Evolutionary conservation across 2,329 filamentous ascomycete species (phyloP).

Genomic region (Thermoascus crustaceus): DNA sequence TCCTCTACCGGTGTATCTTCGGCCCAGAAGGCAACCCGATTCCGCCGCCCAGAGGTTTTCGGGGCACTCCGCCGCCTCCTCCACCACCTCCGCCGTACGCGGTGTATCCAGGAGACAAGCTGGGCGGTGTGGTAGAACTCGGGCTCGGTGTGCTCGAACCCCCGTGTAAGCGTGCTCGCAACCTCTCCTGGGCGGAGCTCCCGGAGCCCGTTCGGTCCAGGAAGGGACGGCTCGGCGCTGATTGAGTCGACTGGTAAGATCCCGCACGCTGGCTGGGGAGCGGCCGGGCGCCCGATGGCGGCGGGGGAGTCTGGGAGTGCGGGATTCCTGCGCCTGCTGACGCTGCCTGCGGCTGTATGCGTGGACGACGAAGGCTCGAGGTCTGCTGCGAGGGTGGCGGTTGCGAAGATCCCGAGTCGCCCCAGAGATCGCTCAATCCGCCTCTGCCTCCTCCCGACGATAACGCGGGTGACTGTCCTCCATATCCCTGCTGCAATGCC

Average conservation of each 20-base stretch:
- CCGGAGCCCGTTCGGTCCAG: conserved; percentile 29
- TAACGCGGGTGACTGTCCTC: conserved; percentile 20
- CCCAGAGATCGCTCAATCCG: conserved; percentile 54
- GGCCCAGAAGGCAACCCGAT: too few relatives aligned
- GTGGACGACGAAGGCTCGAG: conserved; percentile 31
- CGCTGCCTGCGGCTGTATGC: conserved; percentile 7
- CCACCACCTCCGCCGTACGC: conserved; percentile 2
- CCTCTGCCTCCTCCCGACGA: conserved; percentile 36
- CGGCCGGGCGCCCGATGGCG: conserved; percentile 43
- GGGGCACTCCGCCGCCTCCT: conserved; percentile 1
- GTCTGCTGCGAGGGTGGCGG: conserved; percentile 25
- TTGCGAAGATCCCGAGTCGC: conserved; percentile 30
- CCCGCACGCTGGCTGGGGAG: conserved; percentile 65
- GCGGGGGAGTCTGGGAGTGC: conserved; percentile 19
- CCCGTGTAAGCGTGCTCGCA: conserved; percentile 75
- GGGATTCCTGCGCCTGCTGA: conserved; percentile 7
- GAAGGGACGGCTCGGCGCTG: conserved; percentile 35
- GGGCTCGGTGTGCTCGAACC: conserved; percentile 35
- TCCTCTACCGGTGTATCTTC: too few relatives aligned
- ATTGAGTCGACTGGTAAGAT: conserved; percentile 57
- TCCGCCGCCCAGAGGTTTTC: too few relatives aligned
- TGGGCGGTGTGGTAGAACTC: conserved; percentile 10
- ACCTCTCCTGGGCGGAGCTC: conserved; percentile 66
- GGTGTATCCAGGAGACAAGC: conserved; percentile 2
- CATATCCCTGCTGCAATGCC: conserved; percentile 40